These are phyloP conservation scores for Fusarium napiforme DNA, from an alignment of 2,329 filamentous ascomycete genomes.

Conservation along the genomic window DNA sequence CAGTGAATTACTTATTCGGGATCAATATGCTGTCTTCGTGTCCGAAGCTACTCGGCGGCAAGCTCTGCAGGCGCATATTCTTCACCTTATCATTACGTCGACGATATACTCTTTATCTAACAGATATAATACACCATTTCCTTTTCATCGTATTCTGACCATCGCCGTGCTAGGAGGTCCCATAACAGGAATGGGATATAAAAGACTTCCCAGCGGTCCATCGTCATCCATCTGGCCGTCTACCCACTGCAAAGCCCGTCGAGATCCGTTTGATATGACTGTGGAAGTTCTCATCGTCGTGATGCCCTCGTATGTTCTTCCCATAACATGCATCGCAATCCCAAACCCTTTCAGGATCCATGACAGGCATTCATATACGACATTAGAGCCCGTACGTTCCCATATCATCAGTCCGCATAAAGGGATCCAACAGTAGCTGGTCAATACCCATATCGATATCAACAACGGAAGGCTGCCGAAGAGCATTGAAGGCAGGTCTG, in stretches of 20 bases:
- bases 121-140: slow-evolving; percentile 1
- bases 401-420: slow-evolving; percentile 33
- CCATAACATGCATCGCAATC: neutral
- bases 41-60: neutral
- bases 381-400: slow-evolving; percentile 30
- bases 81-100: neutral
- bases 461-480: slow-evolving; percentile 23
- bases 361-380: slow-evolving; percentile 23
- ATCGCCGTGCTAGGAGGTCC: neutral
- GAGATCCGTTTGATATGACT: slow-evolving; percentile 12
- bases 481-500: slow-evolving; percentile 31
- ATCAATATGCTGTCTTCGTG: neutral
- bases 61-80: neutral
- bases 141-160: neutral
- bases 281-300: neutral
- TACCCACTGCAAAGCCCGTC: slow-evolving; percentile 19
- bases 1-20: neutral
- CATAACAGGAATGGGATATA: slow-evolving; percentile 16
- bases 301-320: neutral
- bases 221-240: slow-evolving; percentile 22
- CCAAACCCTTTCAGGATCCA: neutral
- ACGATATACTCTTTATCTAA: neutral
- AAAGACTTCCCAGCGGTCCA: slow-evolving; percentile 17
- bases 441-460: slow-evolving; percentile 31
- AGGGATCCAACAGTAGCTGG: slow-evolving; percentile 35